Evolutionary conservation across 306 rosid genomes (phyloP), one percentile per base, ranked within the genome.

Genomic region (Oxytropis ochrocephala): DNA sequence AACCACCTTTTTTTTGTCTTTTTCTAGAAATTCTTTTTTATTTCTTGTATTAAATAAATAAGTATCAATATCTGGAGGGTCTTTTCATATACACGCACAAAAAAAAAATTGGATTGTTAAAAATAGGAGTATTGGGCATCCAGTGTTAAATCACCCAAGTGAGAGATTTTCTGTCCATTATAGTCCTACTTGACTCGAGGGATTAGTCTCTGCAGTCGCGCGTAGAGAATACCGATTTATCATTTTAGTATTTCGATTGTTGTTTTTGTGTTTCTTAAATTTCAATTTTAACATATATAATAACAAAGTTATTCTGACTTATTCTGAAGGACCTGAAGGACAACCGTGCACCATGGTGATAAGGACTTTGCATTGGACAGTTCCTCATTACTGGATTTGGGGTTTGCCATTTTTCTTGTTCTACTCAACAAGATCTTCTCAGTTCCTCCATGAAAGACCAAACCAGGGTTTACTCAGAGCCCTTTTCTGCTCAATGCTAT

Each of bases 321-420:
- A 49, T 55, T 49, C 1, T 70, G 71, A 52, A 90, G 94, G 94
- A 72, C 74, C 84, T 29, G 86, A 87, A 66, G 91, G 95, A 7
- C 41, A 85, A 50, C 73, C 87, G 9, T 90, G 96, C 83, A 90
- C 96, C 63, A 87, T 90, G 90, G 67, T 90, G 24, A 75, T 80
- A 47, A 84, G 96, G 79, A 82, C 88, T 78, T 61, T 79, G 68
- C 96, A 90, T 63, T 90, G 96, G 96, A 75, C 85, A 7, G 82
- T 87, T 75, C 96, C 96, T 42, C 89, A 90, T 79, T 90, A 90
- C 70, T 77, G 88, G 90, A 73, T 90, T 79, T 90, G 96, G 95
- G 95, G 96, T 10, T 75, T 90, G 70, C 96, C 96, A 42, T 82
- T 90, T 79, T 78, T 36, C 80, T 44, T 78, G 75, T 82, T 82